Evolutionary conservation across 2,329 filamentous ascomycete species (phyloP).

Genomic region (Penicillium sp.): DNA sequence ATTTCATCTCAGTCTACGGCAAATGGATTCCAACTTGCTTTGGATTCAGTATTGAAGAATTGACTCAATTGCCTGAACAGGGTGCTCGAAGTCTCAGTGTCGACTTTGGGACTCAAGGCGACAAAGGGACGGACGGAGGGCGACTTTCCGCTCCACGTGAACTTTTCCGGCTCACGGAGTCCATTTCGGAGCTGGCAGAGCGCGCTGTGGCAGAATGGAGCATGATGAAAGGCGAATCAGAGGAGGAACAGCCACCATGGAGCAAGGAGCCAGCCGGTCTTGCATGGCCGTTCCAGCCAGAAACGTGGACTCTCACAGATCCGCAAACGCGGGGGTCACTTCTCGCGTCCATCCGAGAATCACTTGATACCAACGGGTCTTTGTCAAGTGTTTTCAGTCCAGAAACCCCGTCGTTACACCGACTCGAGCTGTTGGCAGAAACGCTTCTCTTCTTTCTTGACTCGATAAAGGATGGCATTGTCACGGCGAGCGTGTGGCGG

Average conservation of each 20-base stretch:
- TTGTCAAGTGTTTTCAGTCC: slow-evolving; percentile 58
- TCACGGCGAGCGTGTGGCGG: slow-evolving; percentile 65
- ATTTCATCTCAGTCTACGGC: slow-evolving; percentile 78
- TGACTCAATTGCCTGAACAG: slow-evolving; percentile 75
- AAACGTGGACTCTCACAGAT: slow-evolving; percentile 44
- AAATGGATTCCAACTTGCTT: slow-evolving; percentile 77
- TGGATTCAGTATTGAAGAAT: slow-evolving; percentile 77
- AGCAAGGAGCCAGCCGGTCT: slow-evolving; percentile 36
- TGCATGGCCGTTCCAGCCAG: slow-evolving; percentile 55
- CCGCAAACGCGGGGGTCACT: slow-evolving; percentile 39
- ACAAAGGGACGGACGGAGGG: slow-evolving; percentile 36
- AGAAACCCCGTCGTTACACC: slow-evolving; percentile 58
- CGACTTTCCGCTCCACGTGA: slow-evolving; percentile 79
- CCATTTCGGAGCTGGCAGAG: slow-evolving; percentile 57
- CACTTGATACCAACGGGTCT: slow-evolving; percentile 64
- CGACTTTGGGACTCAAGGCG: slow-evolving; percentile 23
- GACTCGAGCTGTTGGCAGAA: slow-evolving; percentile 68
- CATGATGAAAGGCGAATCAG: slow-evolving; percentile 46
- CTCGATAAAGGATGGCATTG: slow-evolving; percentile 71
- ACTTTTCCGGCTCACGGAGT: slow-evolving; percentile 81
- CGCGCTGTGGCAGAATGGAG: slow-evolving; percentile 57
- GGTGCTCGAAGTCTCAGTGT: slow-evolving; percentile 62
- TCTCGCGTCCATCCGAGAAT: slow-evolving; percentile 49
- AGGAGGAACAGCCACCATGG: slow-evolving; percentile 46
- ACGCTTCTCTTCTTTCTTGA: slow-evolving; percentile 67